Evolutionary conservation across 139 green algal genomes (phyloP), one percentile per base, ranked within the genome.

Genomic region (Micractinium conductrix): DNA sequence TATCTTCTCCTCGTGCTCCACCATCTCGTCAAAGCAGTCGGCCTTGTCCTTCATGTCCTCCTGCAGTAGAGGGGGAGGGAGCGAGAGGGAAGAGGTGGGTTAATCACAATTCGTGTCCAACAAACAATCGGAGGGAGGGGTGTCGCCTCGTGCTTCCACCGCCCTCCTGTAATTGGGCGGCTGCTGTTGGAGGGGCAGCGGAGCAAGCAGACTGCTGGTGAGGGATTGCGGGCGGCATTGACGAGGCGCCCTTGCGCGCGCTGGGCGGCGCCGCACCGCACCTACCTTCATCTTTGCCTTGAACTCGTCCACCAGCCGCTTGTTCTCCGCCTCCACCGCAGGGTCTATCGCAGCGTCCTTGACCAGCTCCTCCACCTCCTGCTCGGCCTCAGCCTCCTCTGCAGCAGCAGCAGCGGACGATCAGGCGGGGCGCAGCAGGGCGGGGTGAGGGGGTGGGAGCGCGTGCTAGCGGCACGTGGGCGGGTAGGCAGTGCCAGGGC

Each of bases 1-100:
- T 26, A 98, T 96, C 53, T 89, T 60, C 83, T 91, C 91, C 84
- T 97, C 92, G 78, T 96, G 88, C 84, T 92, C 88, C 17, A 97
- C 80, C 92, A 95, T 96, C n/a, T 90, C 86, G 85, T 98, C 94
- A 90, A 99, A 95, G 40, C 87, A 84, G 87, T 98, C 96, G 1
- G 55, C 87, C 45, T 94, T 92, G 28, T 94, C 91, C 85, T 96
- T 95, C 55, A 96, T 84, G 38, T 87, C 79, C 19, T 93, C 87
- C 78, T 97, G 94, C 42, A 97, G 14, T n/a, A n/a, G n/a, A n/a
- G n/a, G n/a, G n/a, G n/a, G n/a, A n/a, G n/a, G n/a, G n/a, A n/a
- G n/a, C n/a, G n/a, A n/a, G n/a, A n/a, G n/a, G n/a, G n/a, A n/a
- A n/a, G n/a, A n/a, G n/a, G n/a, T n/a, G n/a, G n/a, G n/a, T n/a